phyloP scores from a whole-genome alignment of 2,329 filamentous ascomycete species.

The Ophiostoma quercus region DNA sequence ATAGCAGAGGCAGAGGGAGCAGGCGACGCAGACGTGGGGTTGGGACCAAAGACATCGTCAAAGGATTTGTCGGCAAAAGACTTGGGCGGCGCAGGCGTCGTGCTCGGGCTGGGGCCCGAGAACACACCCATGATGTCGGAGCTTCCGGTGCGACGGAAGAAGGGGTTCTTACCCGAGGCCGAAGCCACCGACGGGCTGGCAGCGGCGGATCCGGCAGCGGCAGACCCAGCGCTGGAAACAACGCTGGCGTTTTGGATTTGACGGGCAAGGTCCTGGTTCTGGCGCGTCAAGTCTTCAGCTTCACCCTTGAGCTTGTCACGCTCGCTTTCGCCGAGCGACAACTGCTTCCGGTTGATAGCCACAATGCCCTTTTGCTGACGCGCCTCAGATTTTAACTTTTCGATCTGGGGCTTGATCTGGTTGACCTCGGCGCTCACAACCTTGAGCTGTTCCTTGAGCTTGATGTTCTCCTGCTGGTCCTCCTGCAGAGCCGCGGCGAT shows the following conservation, averaged over 20 bases:
- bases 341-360: slow-evolving; percentile 97
- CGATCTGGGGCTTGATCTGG: slow-evolving; percentile 81
- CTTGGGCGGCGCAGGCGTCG: slow-evolving; percentile 32
- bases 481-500: slow-evolving; percentile 67
- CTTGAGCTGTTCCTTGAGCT: slow-evolving; percentile 80
- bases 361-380: slow-evolving; percentile 94
- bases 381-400: slow-evolving; percentile 87
- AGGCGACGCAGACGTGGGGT: neutral
- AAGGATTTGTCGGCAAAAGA: slow-evolving; percentile 63
- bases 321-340: slow-evolving; percentile 82
- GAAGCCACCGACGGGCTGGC: slow-evolving; percentile 64
- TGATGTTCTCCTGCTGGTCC: slow-evolving; percentile 83
- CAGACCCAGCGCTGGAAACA: slow-evolving; percentile 40
- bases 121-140: slow-evolving; percentile 55
- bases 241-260: slow-evolving; percentile 47
- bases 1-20: slow-evolving; percentile 43
- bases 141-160: slow-evolving; percentile 71
- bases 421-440: slow-evolving; percentile 75
- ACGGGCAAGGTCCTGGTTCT: slow-evolving; percentile 53
- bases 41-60: slow-evolving; percentile 78
- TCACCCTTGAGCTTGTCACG: slow-evolving; percentile 82
- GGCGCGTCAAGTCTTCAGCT: slow-evolving; percentile 62
- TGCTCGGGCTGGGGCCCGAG: slow-evolving; percentile 37
- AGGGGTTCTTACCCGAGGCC: slow-evolving; percentile 83
- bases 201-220: slow-evolving; percentile 32